These are phyloP conservation scores for Jaenimonas drosophilae DNA, from an alignment of 208 protist genomes.

Conservation along the genomic window DNA sequence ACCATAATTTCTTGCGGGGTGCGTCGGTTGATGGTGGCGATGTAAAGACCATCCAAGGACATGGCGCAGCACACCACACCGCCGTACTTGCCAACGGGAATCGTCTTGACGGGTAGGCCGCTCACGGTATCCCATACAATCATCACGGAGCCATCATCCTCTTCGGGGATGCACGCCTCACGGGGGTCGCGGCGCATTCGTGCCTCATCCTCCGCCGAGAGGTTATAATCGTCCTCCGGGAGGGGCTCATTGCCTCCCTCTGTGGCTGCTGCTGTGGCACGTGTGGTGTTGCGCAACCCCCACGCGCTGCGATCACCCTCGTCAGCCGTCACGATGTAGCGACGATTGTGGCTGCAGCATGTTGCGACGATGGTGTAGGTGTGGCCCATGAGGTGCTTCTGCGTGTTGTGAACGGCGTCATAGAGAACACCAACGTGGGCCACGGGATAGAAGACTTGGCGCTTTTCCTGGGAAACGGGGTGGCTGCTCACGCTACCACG, in stretches of 20 bases:
- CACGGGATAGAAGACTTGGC: slow-evolving; percentile 86
- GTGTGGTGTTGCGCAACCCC: slow-evolving; percentile 6
- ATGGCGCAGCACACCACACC: slow-evolving; percentile 87
- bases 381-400: slow-evolving; percentile 89
- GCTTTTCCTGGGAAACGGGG: slow-evolving; percentile 18
- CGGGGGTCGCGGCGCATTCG: slow-evolving; percentile 30
- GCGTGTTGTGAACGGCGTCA: slow-evolving; percentile 76
- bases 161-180: slow-evolving; percentile 46
- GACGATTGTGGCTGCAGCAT: slow-evolving; percentile 69
- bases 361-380: slow-evolving; percentile 68
- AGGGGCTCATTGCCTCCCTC: background rate
- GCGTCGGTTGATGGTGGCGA: slow-evolving; percentile 80
- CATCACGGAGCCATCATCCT: slow-evolving; percentile 81
- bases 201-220: slow-evolving; percentile 25
- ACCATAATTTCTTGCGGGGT: slow-evolving; percentile 86
- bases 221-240: slow-evolving; percentile 11
- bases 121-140: slow-evolving; percentile 92
- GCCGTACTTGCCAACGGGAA: slow-evolving; percentile 57
- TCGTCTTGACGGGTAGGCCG: slow-evolving; percentile 72
- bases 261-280: slow-evolving; percentile 8
- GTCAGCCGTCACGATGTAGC: slow-evolving; percentile 91
- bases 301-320: slow-evolving; percentile 35
- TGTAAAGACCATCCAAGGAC: slow-evolving; percentile 78
- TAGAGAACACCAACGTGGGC: slow-evolving; percentile 90
- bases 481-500: background rate